Evolutionary conservation across 2,329 filamentous ascomycete species (phyloP), one percentile per base, ranked within the genome.

Genomic region (Zopfia rhizophila): DNA sequence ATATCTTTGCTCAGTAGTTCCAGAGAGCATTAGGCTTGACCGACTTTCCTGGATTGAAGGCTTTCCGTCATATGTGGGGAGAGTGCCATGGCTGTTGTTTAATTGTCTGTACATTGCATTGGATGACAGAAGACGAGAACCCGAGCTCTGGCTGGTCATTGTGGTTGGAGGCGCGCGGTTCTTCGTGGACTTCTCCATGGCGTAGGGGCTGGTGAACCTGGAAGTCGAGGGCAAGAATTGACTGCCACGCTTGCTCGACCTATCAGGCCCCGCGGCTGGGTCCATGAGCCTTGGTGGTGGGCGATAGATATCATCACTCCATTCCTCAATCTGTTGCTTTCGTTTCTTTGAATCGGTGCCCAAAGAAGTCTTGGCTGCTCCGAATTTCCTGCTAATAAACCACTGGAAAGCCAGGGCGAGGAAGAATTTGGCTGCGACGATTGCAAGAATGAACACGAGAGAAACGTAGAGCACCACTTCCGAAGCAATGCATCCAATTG

Each of bases 391-490:
- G 69, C 89, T 89, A 56, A 97, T 80, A 74, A 99, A 96, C 95
- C 95, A 99, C 66, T 97, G 91, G 78, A 99, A 99, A 48, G 93
- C 73, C 31, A 97, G 68, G 8, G 94, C 94, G 38, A 99, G 82
- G n/a, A 88, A 67, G 66, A 99, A 99, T 57, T 96, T 93, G 53
- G 88, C 83, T 12, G 83, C 67, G 4, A 99, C 95, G 38, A 99
- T 91, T 4, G 91, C 86, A 48, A 99, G 75, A 74, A 99, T 99
- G 72, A 99, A 90, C 41, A 88, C 85, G 54, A 99, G 78, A 3
- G 93, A 95, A 39, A 96, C 87, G 67, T 99, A 99, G 30, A 99
- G 85, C 3, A 99, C 94, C 18, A 99, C 92, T 75, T 96, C 89
- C 55, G 93, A 96, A 2, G 94, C 94, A 69, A 99, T 99, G 75